Evolutionary conservation across 176 grass and related monocot genomes (phyloP), one percentile per base, ranked within the genome.

Genomic region (Paspalum vaginatum): DNA sequence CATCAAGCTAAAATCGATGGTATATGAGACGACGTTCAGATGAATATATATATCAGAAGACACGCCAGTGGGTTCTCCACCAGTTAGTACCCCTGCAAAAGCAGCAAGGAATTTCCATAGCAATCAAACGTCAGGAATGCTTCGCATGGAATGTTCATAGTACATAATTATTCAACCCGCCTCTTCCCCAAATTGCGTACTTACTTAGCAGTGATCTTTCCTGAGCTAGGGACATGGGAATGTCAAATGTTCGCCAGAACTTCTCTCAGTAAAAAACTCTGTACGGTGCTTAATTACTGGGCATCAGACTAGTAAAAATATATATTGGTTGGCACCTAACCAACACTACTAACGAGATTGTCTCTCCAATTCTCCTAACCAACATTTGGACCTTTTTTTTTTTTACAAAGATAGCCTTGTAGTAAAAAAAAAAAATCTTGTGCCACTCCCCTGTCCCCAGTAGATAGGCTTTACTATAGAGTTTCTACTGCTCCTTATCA

Each of bases 61-160:
- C 80, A 87, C 13, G 55, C 55, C 46, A 71, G 65, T 77, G 72
- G 85, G 65, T 82, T 76, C 85, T 82, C 79, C 85, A 86, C 70
- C 78, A 61, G 53, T 69, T 49, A 51, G 64, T 77, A 70, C 43
- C 32, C 18, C 44, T 51, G 76, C 24, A 51, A 70, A 84, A 69
- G 49, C 9, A 69, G 39, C 5, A 69, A 25, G 16, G 68, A 24
- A 73, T 76, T 86, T 75, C 59, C 43, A 60, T 50, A 42, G 11
- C 78, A 61, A 68, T 41, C 13, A 42, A 68, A 68, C 43, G 61
- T 25, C 64, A 51, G 26, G 70, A 79, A 79, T 27, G 45, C 37
- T 82, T 72, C 80, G 78, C 47, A 41, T 21, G 44, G 49, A 87
- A 78, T 58, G 51, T 74, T 51, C 25, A 55, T 74, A 72, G 50